Base-by-base conservation (phyloP, 2,329 filamentous ascomycete genomes). In the Sporothrix variecibatus region DNA sequence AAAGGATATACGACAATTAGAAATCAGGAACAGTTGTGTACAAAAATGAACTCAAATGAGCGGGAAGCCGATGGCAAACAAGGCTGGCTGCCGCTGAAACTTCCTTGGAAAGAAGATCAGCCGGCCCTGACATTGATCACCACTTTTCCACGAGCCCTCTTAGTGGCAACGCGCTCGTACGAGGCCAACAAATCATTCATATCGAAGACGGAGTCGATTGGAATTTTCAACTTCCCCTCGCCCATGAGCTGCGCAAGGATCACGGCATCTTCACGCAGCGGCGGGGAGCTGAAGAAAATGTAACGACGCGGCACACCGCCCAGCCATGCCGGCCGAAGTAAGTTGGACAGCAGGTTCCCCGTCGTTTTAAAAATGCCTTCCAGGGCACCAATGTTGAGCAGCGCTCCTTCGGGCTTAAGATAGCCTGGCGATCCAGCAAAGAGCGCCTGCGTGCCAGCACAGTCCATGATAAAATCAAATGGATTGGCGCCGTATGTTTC, bases 401-500 rank as follows among this genome's bases (percentile, higher is more conserved):
- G 87, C 28, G 81, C 77, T 62, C 78, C 81, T 0, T 78, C 76
- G 0, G 79, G 77, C 53, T 81, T 80, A 40, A 87, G 80, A 73
- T 84, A 87, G 1, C 71, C 56, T 1, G 82, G 79, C 1, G 81
- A 84, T 28, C 82, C 75, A 7, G 77, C 75, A 76, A 85, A 88
- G 43, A 88, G 78, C 1, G 84, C 79, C 43, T 87, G 85, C 6
- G 81, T 82, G 9, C 87, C 86, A 3, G 85, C 82, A 43, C 84
- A 85, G 75, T 89, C 87, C 58, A 88, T 81, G 68, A 88, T 82
- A 64, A 83, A 78, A 76, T 87, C 81, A 60, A 84, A 82, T 26
- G 69, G 76, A 31, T 73, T 26, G 28, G 75, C 53, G 1, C 77
- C 78, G 77, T 81, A 85, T 62, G 77, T 70, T 7, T 78, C 73